Evolutionary conservation across 1,284 basidiomycete genomes (phyloP), one percentile per base, ranked within the genome.

Genomic region (Cutaneotrichosporon spelunceum): DNA sequence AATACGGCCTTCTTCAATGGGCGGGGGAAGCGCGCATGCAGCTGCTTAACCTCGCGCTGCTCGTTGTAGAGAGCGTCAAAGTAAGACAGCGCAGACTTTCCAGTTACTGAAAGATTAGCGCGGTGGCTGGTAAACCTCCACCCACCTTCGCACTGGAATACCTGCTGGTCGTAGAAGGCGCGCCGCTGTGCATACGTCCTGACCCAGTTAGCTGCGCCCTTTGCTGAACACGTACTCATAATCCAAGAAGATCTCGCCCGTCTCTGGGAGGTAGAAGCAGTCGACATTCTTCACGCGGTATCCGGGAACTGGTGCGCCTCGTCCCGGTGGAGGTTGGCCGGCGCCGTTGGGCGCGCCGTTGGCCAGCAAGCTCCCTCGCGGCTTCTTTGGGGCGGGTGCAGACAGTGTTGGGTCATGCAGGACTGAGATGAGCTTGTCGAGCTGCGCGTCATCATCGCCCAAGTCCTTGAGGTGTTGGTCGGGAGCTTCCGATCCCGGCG

Each of bases 11-110:
- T 86, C 79, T 98, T 98, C 71, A 99, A 87, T 64, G 88, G 87
- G 74, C 91, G 89, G 3, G 95, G 92, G 79, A 99, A 98, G 69
- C 91, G 84, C 45, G 88, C 84, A 74, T 98, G 92, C 75, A 97
- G 85, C 36, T 88, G 89, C 58, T 86, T 84, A 34, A 91, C 89
- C 79, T 98, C 93, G 71, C 88, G 86, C 63, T 85, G 86, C 79
- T 99, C 95, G 68, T 90, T 94, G 72, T 91, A 87, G 56, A 93
- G 82, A 9, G 96, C 96, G 73, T 93, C 87, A 77, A 96, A 96
- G 81, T 93, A 99, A 80, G 92, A 89, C 59, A 99, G 84, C 58
- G 88, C 88, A 69, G 90, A 90, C 82, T 91, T 95, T 76, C 93
- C 93, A 44, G 91, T 93, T 70, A 94, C 91, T 82, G 10, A 39